phyloP scores from a whole-genome alignment of 352 stramenopile species.

The Pythium monospermum region DNA sequence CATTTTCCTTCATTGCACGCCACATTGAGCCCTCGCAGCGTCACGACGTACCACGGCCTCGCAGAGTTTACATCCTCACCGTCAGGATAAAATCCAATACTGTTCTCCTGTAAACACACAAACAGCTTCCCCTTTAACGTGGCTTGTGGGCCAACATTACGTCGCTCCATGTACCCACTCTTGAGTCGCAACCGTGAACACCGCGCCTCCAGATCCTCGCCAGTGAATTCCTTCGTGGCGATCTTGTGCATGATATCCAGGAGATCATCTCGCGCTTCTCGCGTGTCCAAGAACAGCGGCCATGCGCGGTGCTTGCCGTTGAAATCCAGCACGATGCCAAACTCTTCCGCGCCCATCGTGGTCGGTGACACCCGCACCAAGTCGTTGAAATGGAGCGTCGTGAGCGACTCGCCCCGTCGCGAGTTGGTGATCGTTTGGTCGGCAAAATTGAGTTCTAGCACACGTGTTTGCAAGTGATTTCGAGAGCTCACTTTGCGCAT shows the following conservation, averaged over 20 bases:
- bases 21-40: slow-evolving; percentile 59
- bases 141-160: slow-evolving; percentile 70
- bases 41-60: slow-evolving; percentile 76
- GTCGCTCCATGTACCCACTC: slow-evolving; percentile 58
- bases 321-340: slow-evolving; percentile 69
- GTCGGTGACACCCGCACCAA: slow-evolving; percentile 42
- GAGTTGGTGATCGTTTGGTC: slow-evolving; percentile 81
- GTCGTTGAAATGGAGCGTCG: slow-evolving; percentile 70
- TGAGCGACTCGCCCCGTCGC: slow-evolving; percentile 70
- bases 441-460: slow-evolving; percentile 84
- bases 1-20: slow-evolving; percentile 63
- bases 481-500: slow-evolving; percentile 74
- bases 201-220: slow-evolving; percentile 62
- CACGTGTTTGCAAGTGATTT: slow-evolving; percentile 78
- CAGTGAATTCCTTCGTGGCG: slow-evolving; percentile 50
- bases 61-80: slow-evolving; percentile 42
- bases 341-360: slow-evolving; percentile 44
- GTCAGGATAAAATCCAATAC: slow-evolving; percentile 73
- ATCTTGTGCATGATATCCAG: slow-evolving; percentile 70
- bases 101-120: slow-evolving; percentile 76
- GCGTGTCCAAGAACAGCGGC: slow-evolving; percentile 75
- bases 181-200: slow-evolving; percentile 73
- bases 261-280: slow-evolving; percentile 66
- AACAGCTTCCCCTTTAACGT: slow-evolving; percentile 73
- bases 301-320: slow-evolving; percentile 58